Evolutionary conservation across 1,284 basidiomycete species (phyloP).

Genomic region (Farysia itapuensis): DNA sequence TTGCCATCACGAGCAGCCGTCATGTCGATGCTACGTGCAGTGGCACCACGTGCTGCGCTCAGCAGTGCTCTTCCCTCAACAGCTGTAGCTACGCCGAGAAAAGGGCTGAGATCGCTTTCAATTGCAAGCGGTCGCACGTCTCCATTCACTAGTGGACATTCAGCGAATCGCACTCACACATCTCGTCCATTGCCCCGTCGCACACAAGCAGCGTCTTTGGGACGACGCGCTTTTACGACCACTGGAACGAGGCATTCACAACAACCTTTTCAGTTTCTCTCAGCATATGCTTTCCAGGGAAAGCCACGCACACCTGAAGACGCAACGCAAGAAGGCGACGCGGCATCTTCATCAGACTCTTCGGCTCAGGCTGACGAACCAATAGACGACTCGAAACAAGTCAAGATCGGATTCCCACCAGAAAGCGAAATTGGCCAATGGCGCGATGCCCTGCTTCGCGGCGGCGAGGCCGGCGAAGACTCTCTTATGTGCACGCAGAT

Average conservation of each 20-base stretch:
- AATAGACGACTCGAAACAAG: slow-evolving; percentile 11
- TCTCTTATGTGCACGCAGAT: slow-evolving; percentile 67
- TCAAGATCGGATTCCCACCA: slow-evolving; percentile 67
- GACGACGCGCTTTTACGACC: slow-evolving; percentile 12
- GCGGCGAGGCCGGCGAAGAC: slow-evolving; percentile 64
- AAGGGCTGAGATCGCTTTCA: too few relatives aligned
- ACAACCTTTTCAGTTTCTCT: slow-evolving; percentile 68
- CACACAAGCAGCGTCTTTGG: not conserved
- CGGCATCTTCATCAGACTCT: not conserved
- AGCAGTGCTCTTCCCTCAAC: too few relatives aligned
- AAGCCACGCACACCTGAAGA: slow-evolving; percentile 65
- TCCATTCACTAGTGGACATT: too few relatives aligned
- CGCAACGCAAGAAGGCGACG: slow-evolving; percentile 17
- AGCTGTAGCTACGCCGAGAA: too few relatives aligned
- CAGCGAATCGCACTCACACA: too few relatives aligned
- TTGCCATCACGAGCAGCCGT: too few relatives aligned
- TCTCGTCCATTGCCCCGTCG: too few relatives aligned
- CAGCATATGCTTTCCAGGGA: slow-evolving; percentile 76
- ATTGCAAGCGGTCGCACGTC: too few relatives aligned
- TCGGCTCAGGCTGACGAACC: not conserved
- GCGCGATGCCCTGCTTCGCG: slow-evolving; percentile 66
- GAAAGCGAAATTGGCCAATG: slow-evolving; percentile 72
- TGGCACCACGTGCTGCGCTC: too few relatives aligned
- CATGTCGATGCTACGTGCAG: too few relatives aligned
- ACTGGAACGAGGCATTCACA: slow-evolving; percentile 11